A percentile compares a stretch with the other conserved stretches of the same genome.
phyloP scores from a whole-genome alignment of 208 protist species.

The Wallacemonas rigidus region DNA sequence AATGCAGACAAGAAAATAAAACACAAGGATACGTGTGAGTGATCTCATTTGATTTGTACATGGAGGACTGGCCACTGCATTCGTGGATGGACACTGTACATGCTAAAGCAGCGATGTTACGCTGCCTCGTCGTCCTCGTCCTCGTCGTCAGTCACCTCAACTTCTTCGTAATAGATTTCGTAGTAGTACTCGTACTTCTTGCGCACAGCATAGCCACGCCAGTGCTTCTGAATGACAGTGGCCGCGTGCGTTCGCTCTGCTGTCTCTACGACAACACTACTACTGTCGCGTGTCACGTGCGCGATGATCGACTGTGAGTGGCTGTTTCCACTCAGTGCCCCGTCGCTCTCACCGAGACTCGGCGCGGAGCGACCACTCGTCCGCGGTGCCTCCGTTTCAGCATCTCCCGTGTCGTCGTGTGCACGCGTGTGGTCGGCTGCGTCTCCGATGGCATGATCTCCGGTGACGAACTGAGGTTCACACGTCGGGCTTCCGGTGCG shows the following conservation, averaged over 20 bases:
- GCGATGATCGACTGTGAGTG: background rate
- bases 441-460: background rate
- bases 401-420: background rate
- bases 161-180: constrained; percentile 50
- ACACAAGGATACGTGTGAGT: no score
- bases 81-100: no score
- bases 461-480: background rate
- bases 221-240: constrained; percentile 44
- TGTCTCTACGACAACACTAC: background rate
- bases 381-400: background rate
- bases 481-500: constrained; percentile 1
- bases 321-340: background rate
- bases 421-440: background rate
- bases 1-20: no score
- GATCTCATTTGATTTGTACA: background rate
- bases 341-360: background rate
- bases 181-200: constrained; percentile 56
- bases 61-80: background rate
- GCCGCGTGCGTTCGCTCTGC: constrained; percentile 26
- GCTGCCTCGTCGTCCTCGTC: constrained; percentile 6
- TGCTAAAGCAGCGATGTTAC: background rate
- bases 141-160: constrained; percentile 23
- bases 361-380: background rate
- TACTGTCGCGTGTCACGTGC: constrained; percentile 3
- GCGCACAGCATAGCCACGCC: constrained; percentile 54